Evolutionary conservation across 176 grass and related monocot species (phyloP), one percentile per base, ranked within the genome.

Genomic region (Oryza brachyantha): DNA sequence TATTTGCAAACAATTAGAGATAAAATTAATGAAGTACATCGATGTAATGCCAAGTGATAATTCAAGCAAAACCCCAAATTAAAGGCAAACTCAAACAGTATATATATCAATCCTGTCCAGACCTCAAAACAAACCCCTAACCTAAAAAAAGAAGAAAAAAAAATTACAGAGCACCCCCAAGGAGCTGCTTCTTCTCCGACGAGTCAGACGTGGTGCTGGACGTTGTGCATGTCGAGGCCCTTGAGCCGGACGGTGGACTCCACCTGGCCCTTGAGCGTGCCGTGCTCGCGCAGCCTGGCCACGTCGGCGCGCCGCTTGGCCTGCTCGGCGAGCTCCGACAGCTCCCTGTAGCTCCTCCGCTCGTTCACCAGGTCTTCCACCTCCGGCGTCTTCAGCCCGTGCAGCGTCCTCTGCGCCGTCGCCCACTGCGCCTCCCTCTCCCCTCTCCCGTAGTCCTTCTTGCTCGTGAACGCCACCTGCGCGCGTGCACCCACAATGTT

Each of bases 371-470:
- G 16, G 46, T 50, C 83, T 3, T 36, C 37, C 0, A 64, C 38
- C 13, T 93, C 88, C 1, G 88, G 59, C 7, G 90, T 83, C 41
- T 89, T 84, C 39, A 99, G 92, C 66, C 96, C 96, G 72, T 93
- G 96, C 24, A 89, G 84, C 22, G 96, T 99, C 25, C 96, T 86
- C 84, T 99, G 92, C 45, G 96, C 92, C 72, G 69, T 93, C 13
- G 96, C 96, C 96, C 96, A 99, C 84, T 96, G 88, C 32, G 93
- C 84, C 75, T 95, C 92, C 62, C 96, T 86, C 75, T 99, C 90
- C 83, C 91, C 90, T 36, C 76, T 87, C 7, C 96, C 96, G 14
- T 93, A 99, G 84, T 99, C 93, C 84, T 99, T 93, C 84, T 99
- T 99, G 10, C 78, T 79, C 29, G 96, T 93, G 83, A 99, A 99